Conservation (phyloP, 1,139 yeast species). For the Blastobotrys apis region DNA sequence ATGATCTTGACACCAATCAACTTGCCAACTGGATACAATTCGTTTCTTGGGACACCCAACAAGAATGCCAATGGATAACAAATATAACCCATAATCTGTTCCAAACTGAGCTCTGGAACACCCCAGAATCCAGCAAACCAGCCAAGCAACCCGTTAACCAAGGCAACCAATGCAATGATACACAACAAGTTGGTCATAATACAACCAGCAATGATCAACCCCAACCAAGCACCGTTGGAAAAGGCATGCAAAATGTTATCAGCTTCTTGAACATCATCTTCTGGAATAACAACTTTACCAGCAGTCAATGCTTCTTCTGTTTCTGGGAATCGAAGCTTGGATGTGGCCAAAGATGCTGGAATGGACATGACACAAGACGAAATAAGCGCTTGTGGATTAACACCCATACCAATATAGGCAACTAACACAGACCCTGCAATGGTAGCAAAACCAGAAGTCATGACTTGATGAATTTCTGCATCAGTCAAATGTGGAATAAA, state of each 20-base stretch:
- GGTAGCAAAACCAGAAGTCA: constrained; percentile 66
- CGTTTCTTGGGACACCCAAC: constrained; percentile 57
- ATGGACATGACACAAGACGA: constrained; percentile 70
- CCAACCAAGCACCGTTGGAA: constrained; percentile 59
- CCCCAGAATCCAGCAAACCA: constrained; percentile 69
- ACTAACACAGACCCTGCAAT: constrained; percentile 65
- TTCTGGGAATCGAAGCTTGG: constrained; percentile 61
- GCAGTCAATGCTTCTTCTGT: constrained; percentile 53
- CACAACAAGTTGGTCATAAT: constrained; percentile 60
- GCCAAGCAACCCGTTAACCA: constrained; percentile 53
- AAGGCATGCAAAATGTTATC: constrained; percentile 62
- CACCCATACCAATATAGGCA: constrained; percentile 61
- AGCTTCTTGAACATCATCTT: constrained; percentile 45
- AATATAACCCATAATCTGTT: constrained; percentile 55
- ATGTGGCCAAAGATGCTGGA: constrained; percentile 62
- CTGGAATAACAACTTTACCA: constrained; percentile 48
- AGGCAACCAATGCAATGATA: constrained; percentile 59
- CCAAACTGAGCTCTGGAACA: constrained; percentile 48
- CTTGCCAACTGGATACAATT: constrained; percentile 48
- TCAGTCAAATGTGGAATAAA: constrained; percentile 57
- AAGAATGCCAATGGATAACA: constrained; percentile 61
- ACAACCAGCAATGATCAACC: constrained; percentile 56
- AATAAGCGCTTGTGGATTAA: constrained; percentile 60
- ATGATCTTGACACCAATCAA: constrained; percentile 57
- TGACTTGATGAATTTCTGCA: constrained; percentile 62